Evolutionary conservation across 495 filamentous ascomycete species (phyloP), one percentile per base, ranked within the genome.

Genomic region (Aspergillus asperescens): DNA sequence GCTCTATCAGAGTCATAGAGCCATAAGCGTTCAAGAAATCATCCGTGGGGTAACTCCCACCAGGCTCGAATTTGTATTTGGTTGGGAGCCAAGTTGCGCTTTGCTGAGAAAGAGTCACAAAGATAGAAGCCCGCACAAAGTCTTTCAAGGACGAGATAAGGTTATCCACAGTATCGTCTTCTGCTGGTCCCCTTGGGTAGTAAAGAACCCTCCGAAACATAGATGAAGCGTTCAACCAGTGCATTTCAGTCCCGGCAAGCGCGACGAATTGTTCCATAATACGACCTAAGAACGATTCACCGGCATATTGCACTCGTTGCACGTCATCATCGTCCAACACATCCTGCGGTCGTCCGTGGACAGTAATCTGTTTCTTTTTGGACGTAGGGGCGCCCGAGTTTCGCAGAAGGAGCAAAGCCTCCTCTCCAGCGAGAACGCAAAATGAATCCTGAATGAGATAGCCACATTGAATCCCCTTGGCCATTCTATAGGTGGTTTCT

Each of bases 221-320:
- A 0, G 61, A 23, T 8, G 58, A 52, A 7, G 15, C 15, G 9
- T 35, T 32, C 16, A 81, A 38, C 78, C 77, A 80, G 32, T 5
- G 19, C 72, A 76, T 75, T 13, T 73, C 59, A 5, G 45, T 40
- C 18, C 65, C 67, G 1, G 65, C 52, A 16, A 77, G 62, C 16
- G 64, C 29, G 25, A 69, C 45, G 45, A 78, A 75, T 6, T 53
- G 54, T 6, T 50, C 51, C 7, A 66, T 39, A 5, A 77, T 57
- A 15, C 67, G 60, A 2, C 71, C 69, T 15, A 67, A 45, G 39
- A 80, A 76, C 23, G 56, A 61, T 48, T 75, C 72, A 40, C 72
- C 74, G 5, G 77, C 77, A 57, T 80, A 77, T 55, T 81, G 74
- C 13, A 81, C 65, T 1, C 75, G 73, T 29, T 77, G 74, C 12